phyloP scores from a whole-genome alignment of 352 stramenopile genomes.

The Globisporangium cederbergense region DNA sequence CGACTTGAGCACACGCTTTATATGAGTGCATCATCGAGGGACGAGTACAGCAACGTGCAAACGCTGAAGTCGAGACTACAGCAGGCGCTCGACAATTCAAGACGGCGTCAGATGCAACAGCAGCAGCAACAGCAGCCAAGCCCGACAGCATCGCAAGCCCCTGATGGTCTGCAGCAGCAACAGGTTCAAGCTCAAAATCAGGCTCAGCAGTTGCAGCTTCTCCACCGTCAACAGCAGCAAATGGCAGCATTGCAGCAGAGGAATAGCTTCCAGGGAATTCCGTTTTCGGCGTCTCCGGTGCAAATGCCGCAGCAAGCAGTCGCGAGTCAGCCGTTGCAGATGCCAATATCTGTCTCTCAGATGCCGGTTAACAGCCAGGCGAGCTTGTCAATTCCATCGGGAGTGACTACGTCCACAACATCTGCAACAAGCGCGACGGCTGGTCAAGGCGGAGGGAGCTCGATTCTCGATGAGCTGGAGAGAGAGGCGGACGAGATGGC shows the following conservation, averaged over 20 bases:
- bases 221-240: constrained; percentile 67
- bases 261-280: constrained; percentile 58
- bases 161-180: constrained; percentile 18
- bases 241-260: constrained; percentile 73
- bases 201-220: constrained; percentile 54
- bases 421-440: constrained; percentile 19
- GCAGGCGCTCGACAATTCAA: constrained; percentile 81
- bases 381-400: constrained; percentile 20
- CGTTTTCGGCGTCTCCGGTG: constrained; percentile 40
- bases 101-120: constrained; percentile 66
- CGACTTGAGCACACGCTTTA: constrained; percentile 85
- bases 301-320: constrained; percentile 30
- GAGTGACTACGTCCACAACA: constrained; percentile 18
- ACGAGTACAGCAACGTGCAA: constrained; percentile 87
- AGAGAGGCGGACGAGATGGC: constrained; percentile 87
- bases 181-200: constrained; percentile 21
- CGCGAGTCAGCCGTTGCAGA: constrained; percentile 51
- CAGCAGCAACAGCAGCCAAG: constrained; percentile 42
- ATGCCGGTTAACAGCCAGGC: constrained; percentile 19
- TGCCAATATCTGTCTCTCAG: constrained; percentile 47
- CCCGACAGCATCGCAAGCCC: constrained; percentile 23
- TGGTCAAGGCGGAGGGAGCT: constrained; percentile 36
- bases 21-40: constrained; percentile 76
- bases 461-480: constrained; percentile 85
- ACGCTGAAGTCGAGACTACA: constrained; percentile 82